These are phyloP conservation scores for Phytophthora ramorum DNA, from an alignment of 352 stramenopile genomes.

Conservation along the genomic window DNA sequence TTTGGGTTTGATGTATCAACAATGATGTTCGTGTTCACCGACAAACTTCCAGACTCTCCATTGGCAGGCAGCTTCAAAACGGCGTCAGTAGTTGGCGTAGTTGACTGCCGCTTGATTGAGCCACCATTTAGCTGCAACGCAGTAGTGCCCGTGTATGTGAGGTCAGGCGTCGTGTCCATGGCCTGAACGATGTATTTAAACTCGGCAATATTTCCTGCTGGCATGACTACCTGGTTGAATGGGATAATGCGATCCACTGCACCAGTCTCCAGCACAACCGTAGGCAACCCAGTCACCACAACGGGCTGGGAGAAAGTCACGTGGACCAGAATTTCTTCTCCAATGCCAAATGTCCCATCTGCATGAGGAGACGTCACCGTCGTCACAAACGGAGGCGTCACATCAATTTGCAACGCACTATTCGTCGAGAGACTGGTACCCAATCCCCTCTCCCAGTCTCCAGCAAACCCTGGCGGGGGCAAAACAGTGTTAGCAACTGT, in stretches of 20 bases:
- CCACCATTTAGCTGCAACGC: conserved; percentile 65
- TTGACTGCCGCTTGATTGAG: conserved; percentile 62
- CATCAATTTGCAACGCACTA: conserved; percentile 60
- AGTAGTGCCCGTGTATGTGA: conserved; percentile 62
- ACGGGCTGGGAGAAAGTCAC: conserved; percentile 78
- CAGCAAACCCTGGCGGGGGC: conserved; percentile 53
- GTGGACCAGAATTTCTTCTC: conserved; percentile 72
- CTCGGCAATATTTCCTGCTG: conserved; percentile 49
- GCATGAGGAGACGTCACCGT: conserved; percentile 61
- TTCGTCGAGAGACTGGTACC: conserved; percentile 67
- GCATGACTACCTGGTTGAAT: conserved; percentile 53
- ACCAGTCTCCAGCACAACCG: conserved; percentile 71
- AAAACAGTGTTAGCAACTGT: conserved; percentile 50
- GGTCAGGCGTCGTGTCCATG: conserved; percentile 71
- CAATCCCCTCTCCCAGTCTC: conserved; percentile 67
- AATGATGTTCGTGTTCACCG: conserved; percentile 75
- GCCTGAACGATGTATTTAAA: conserved; percentile 82
- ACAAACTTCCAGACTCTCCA: conserved; percentile 65
- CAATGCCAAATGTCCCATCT: conserved; percentile 77
- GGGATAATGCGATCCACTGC: conserved; percentile 65
- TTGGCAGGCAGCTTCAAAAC: conserved; percentile 59
- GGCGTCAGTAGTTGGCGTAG: conserved; percentile 55
- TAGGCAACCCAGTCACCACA: conserved; percentile 60
- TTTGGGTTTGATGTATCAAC: conserved; percentile 69
- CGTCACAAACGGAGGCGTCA: conserved; percentile 50